Evolutionary conservation across 2,329 filamentous ascomycete genomes (phyloP), one percentile per base, ranked within the genome.

Genomic region (Apiospora pterosperma): DNA sequence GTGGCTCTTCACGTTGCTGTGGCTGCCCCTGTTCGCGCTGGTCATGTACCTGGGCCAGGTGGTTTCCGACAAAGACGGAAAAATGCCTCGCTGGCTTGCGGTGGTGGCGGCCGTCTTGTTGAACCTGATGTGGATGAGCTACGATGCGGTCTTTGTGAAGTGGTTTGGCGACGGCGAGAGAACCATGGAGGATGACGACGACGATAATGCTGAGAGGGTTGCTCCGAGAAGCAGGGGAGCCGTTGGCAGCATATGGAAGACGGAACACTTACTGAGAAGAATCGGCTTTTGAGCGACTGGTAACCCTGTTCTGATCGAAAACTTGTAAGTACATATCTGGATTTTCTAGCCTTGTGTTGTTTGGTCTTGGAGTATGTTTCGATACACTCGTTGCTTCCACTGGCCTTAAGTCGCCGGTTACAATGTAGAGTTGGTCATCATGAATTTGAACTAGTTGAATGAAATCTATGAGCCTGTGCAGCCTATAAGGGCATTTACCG

Each of bases 161-260:
- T 44, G 90, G 0, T 97, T 96, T 81, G 95, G 95, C 0, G 92
- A 98, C 73, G 96, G 96, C 0, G 95, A 98, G 82, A 86, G 85
- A 71, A 89, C 87, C 4, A 64, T 69, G 59, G 65, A 68, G 25
- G 66, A 68, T 2, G 69, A 67, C 21, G 61, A 28, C 19, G 48
- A 55, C 14, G 25, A 19, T 10, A 8, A 28, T 5, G 12, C 38
- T 41, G 38, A 5, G 28, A 55, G 48, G 28, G 28, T 34, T 8
- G 28, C 28, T n/a, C 5, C 28, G 25, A 34, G 48, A 34, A 55
- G 8, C 2, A 34, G 44, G 55, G 36, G 39, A 62, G 19, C 25
- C 55, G 58, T 31, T 31, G 48, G 39, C 48, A 23, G 58, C 42
- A 42, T 12, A 64, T 16, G 16, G 52, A 48, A n/a, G 44, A 25